phyloP scores from a whole-genome alignment of 148 eudicot species.

The Vaccinium vitisidaea region DNA sequence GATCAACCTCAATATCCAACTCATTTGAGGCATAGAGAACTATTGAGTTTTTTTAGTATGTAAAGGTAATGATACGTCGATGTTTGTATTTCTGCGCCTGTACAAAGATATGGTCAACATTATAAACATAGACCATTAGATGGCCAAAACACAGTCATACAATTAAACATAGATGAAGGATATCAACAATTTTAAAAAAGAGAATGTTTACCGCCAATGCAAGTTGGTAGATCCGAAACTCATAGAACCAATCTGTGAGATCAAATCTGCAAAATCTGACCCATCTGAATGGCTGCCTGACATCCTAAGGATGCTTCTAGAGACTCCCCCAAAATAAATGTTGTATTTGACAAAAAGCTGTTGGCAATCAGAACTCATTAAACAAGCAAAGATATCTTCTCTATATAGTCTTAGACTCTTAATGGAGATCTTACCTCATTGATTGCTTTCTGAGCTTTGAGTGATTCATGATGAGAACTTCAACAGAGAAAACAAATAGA shows the following conservation, averaged over 20 bases:
- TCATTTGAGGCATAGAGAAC: background rate
- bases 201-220: conserved; percentile 80
- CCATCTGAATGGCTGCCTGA: conserved; percentile 51
- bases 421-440: conserved; percentile 62
- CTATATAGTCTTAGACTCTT: background rate
- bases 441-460: conserved; percentile 95
- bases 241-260: conserved; percentile 84
- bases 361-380: conserved; percentile 21
- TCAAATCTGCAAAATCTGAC: conserved; percentile 66
- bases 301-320: conserved; percentile 62
- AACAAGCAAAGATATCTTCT: conserved; percentile 8
- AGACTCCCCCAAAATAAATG: conserved; percentile 76
- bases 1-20: conserved; percentile 1
- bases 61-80: background rate
- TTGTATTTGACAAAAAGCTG: conserved; percentile 99
- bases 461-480: conserved; percentile 94
- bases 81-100: background rate
- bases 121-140: background rate
- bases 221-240: conserved; percentile 75
- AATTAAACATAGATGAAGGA: background rate
- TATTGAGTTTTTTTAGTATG: background rate
- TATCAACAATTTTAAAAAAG: background rate
- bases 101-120: background rate
- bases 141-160: background rate
- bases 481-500: conserved; percentile 14